Evolutionary conservation across 1,139 yeast species (phyloP), one percentile per base, ranked within the genome.

Genomic region (Tardiomyces blankii): DNA sequence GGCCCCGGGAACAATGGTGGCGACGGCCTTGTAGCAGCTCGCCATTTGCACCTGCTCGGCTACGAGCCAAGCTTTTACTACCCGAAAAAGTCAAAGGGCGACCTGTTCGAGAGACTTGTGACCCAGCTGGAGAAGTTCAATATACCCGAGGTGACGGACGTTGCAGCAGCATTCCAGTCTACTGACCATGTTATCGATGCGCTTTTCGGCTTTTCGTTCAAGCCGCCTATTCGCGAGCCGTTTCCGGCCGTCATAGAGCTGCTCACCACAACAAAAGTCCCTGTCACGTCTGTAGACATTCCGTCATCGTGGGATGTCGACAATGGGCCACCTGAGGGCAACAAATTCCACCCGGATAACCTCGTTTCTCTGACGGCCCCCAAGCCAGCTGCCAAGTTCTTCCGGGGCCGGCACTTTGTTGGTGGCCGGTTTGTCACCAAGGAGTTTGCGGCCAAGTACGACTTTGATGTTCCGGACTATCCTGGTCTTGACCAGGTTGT

Each of bases 231-330:
- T 44, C 69, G 97, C 46, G 76, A 75, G 33, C 96, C 96, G 0
- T 91, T 86, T 61, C 77, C 74, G 38, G 69, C 69, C 0, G 74
- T 83, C 28, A 70, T 91, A 46, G 56, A 62, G 3, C 65, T 68
- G 38, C 66, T 89, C 56, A 61, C 70, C 9, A 65, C 73, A 3
- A 55, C 67, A 13, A 42, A 46, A 18, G 51, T 54, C 33, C 88
- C 87, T 0, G 75, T 89, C 2, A 77, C 86, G 0, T 78, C 95
- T 0, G 85, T 91, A 1, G 98, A 91, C 60, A 79, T 89, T 39
- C 98, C 98, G 0, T 83, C 95, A 0, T 95, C 96, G 0, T 91
- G 98, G 98, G 93, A 88, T 60, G 97, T 91, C 5, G 95, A 91
- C 58, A 59, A 72, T 3, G 98, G 98, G 0, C 95, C 94, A 0